Evolutionary conservation across 73 alveolate species (phyloP).

Genomic region (Paramecium tetraurelia): DNA sequence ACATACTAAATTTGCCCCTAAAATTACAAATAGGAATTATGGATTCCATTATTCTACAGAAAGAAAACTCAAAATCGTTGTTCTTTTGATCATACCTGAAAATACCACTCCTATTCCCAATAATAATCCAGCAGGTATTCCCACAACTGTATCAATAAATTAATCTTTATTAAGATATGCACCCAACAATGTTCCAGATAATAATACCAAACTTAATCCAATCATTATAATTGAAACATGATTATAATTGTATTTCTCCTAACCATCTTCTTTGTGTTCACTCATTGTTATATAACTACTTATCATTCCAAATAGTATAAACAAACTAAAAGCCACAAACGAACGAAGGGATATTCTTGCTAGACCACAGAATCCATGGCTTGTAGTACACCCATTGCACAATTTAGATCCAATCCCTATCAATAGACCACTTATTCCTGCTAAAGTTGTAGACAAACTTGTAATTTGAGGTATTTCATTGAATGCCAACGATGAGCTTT

Average conservation of each 20-base stretch:
- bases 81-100: conserved; percentile 91
- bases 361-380: conserved; percentile 97
- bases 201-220: conserved; percentile 1
- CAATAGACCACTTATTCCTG: conserved; percentile 78
- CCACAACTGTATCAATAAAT: neutral
- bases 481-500: conserved; percentile 59
- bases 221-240: neutral
- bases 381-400: conserved; percentile 97
- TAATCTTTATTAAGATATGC: neutral
- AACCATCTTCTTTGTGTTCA: neutral
- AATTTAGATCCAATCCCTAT: conserved; percentile 94
- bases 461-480: conserved; percentile 62
- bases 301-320: conserved; percentile 69
- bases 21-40: conserved; percentile 86
- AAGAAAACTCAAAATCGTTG: conserved; percentile 82
- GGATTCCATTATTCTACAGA: conserved; percentile 90
- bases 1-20: conserved; percentile 82
- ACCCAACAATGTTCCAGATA: neutral
- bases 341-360: conserved; percentile 89
- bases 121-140: conserved; percentile 39
- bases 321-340: conserved; percentile 70
- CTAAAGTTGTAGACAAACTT: neutral
- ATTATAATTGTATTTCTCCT: neutral
- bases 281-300: neutral
- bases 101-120: conserved; percentile 86